Percentiles rank a stretch among this genome's conserved stretches.
These are phyloP conservation scores for Annulohypoxylon maeteangense DNA, from an alignment of 495 filamentous ascomycete species.

Conservation along the genomic window DNA sequence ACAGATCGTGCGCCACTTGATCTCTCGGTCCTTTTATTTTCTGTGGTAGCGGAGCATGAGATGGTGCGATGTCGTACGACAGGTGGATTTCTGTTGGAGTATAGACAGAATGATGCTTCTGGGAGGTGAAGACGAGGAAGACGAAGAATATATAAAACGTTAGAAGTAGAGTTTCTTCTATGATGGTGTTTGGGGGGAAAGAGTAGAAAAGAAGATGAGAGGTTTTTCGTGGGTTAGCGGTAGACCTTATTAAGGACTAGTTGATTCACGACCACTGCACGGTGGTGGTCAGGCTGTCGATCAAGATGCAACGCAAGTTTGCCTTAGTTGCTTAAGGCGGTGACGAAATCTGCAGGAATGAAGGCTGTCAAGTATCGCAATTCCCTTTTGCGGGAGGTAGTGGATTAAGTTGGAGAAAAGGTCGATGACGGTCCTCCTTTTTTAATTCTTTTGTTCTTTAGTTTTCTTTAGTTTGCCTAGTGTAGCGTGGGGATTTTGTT, in stretches of 20 bases:
- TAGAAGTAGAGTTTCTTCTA: background rate
- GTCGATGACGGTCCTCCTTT: background rate
- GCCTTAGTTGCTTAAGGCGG: constrained; percentile 10
- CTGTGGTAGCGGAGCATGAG: constrained; percentile 24
- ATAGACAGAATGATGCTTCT: constrained; percentile 2
- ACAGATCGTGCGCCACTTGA: constrained; percentile 22
- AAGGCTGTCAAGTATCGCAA: constrained; percentile 25
- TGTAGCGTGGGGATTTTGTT: constrained; percentile 14
- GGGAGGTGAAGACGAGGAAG: background rate
- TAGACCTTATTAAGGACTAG: constrained; percentile 26
- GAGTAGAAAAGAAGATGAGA: constrained; percentile 2
- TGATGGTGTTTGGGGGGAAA: constrained; percentile 5
- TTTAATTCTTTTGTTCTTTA: background rate
- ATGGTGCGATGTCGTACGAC: constrained; percentile 43
- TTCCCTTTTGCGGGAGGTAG: constrained; percentile 10
- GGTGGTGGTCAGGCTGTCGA: constrained; percentile 6
- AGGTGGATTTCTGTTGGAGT: constrained; percentile 4
- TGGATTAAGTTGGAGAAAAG: constrained; percentile 14
- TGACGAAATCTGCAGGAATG: constrained; percentile 34
- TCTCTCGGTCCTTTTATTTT: constrained; percentile 11
- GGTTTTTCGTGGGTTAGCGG: constrained; percentile 14
- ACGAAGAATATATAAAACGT: background rate
- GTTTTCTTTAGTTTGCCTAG: background rate
- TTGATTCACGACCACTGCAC: background rate
- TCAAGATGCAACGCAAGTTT: constrained; percentile 29